Evolutionary conservation across 2,329 filamentous ascomycete species (phyloP), one percentile per base, ranked within the genome.

Genomic region (Stromatinia cepivora): DNA sequence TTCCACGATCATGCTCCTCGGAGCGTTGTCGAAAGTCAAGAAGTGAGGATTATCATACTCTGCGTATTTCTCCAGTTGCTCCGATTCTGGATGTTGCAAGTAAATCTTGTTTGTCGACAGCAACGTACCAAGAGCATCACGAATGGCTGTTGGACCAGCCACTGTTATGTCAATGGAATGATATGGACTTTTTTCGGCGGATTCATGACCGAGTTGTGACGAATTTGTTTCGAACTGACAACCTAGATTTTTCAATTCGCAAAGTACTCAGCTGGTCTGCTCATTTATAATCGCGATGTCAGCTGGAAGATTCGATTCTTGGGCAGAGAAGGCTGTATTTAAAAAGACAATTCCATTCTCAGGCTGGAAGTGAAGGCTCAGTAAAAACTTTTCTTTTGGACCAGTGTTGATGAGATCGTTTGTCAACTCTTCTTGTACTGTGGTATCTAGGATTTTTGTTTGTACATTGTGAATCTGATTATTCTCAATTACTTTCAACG

Each of bases 101-200:
- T 50, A 11, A 10, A 50, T 4, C n/a, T 50, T 50, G 22, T 7
- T 22, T 20, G 46, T 28, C 1, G 48, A 66, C 50, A 71, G 53
- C 8, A 61, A 20, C 7, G 58, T 42, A 3, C 56, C 61, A 31
- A 71, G 34, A 4, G 61, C 52, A 22, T 66, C 3, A 22, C n/a
- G 9, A 8, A 28, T 28, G 1, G 63, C 61, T 50, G 10, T 63
- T 17, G 65, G 31, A 7, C 70, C 70, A 64, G 69, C 69, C 1
- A 71, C n/a, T 34, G 62, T 66, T 42, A 71, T 66, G n/a, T 70
- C 66, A 10, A 70, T 8, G 39, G 22, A 25, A 20, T 9, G 1
- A 28, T 28, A 42, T n/a, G 10, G 17, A 13, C 25, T n/a, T 28
- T 42, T 59, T 22, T 59, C 56, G 13, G 34, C n/a, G 8, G 15